Base-by-base conservation (phyloP, 176 grass and related monocot species). In the Eleusine indica region DNA sequence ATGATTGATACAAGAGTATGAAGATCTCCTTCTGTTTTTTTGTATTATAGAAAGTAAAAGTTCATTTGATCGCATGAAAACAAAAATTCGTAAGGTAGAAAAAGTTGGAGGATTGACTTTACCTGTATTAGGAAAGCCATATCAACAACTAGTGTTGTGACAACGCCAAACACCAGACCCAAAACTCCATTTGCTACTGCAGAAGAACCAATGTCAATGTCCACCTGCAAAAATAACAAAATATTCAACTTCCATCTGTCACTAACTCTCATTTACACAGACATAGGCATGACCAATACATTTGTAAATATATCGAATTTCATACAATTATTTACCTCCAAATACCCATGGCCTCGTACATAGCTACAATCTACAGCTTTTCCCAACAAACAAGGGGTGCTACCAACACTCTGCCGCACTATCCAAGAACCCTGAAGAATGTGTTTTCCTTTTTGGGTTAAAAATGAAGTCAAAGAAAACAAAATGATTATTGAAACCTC, bases 91-190 rank as follows among this genome's bases (percentile, higher is more conserved):
- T 32, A 46, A 48, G 56, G 40, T 73, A 64, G 40, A 64, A 14
- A 64, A 74, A 18, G 42, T 54, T 19, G 70, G 49, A 81, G 42
- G 15, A 66, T 15, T 63, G 35, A n/a, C 66, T 62, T 17, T 68
- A 93, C 95, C 92, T 99, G 96, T 71, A 96, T 86, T 57, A 99
- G 89, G 67, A 99, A 99, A 53, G 96, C 96, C 87, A 99, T 99
- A 73, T 96, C 93, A 70, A 99, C 93, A 30, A 94, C 93, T 80
- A 99, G 79, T 30, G 87, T 94, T 51, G 91, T 87, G 66, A 99
- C 76, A 57, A 88, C 96, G 57, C 93, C 96, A 69, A 87, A 99
- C 15, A 96, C 96, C 83, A 99, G 82, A 19, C 93, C 93, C 67
- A 99, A 70, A 87, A 99, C 96, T 66, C 96, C 96, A 62, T 96